phyloP scores from a whole-genome alignment of 2,329 filamentous ascomycete genomes.

The Xylariales sp. region DNA sequence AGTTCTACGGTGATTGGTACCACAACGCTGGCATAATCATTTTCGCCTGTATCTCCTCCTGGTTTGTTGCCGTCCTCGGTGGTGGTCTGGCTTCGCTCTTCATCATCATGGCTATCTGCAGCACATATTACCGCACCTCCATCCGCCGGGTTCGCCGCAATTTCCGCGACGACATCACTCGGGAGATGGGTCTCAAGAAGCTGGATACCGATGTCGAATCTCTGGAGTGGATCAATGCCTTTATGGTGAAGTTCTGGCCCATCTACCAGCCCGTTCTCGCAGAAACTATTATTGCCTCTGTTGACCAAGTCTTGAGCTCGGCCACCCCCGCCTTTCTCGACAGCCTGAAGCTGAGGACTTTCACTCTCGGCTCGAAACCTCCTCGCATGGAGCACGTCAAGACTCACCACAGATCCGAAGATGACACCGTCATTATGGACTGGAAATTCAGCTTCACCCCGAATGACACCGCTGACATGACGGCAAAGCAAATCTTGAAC shows the following conservation, averaged over 20 bases:
- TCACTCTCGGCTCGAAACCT: conserved; percentile 90
- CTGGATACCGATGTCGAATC: conserved; percentile 89
- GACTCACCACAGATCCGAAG: conserved; percentile 92
- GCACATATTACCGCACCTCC: conserved; percentile 95
- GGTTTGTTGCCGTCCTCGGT: conserved; percentile 83
- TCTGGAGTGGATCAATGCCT: conserved; percentile 98
- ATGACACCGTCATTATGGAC: conserved; percentile 96
- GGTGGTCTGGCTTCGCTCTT: conserved; percentile 92
- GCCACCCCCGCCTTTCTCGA: conserved; percentile 90
- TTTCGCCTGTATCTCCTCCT: conserved; percentile 86
- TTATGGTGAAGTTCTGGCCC: conserved; percentile 98
- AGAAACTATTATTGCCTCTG: conserved; percentile 85
- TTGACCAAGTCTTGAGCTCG: conserved; percentile 92
- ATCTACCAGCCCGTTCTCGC: conserved; percentile 95
- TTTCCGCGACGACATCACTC: conserved; percentile 88
- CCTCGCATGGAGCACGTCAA: conserved; percentile 97
- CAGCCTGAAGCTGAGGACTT: conserved; percentile 88
- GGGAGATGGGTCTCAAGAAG: conserved; percentile 81
- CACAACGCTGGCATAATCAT: conserved; percentile 93
- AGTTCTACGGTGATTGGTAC: conserved; percentile 97
- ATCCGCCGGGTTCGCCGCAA: conserved; percentile 90
- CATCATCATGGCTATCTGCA: conserved; percentile 85
- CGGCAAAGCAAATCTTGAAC: conserved; percentile 81
- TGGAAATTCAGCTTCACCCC: conserved; percentile 99
- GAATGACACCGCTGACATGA: conserved; percentile 90